phyloP scores from a whole-genome alignment of 257 asterid genomes.

The Solanum paucissectum region DNA sequence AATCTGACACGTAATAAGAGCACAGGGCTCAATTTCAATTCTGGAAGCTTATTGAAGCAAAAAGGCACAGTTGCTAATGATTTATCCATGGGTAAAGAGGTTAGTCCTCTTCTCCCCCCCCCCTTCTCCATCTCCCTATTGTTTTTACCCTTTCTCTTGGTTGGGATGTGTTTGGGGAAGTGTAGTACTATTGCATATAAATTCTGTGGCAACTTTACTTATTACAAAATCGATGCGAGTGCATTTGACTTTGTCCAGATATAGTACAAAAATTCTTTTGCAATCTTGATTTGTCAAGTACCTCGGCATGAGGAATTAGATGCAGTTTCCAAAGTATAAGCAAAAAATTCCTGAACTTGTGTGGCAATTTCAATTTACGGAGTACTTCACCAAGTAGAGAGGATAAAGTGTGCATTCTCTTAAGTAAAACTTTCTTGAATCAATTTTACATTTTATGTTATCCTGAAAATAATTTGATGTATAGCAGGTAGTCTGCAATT shows the following conservation, averaged over 20 bases:
- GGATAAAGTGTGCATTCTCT: background rate
- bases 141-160: background rate
- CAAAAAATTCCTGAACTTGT: background rate
- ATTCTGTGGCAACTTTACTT: background rate
- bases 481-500: background rate
- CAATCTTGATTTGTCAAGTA: background rate
- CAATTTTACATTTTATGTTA: background rate
- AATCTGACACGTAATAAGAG: conserved; percentile 37
- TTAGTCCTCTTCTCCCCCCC: conserved; percentile 3
- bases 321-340: background rate
- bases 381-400: background rate
- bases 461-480: background rate
- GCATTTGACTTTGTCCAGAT: background rate
- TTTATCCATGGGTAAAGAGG: conserved; percentile 40
- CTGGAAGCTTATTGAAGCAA: conserved; percentile 50
- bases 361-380: background rate
- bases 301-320: background rate
- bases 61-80: conserved; percentile 42
- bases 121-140: background rate
- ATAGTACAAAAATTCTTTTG: background rate
- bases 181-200: background rate
- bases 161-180: background rate
- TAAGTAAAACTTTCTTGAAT: background rate
- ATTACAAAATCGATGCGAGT: background rate
- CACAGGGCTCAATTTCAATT: conserved; percentile 24